These are phyloP conservation scores for Fusarium anthophilum DNA, from an alignment of 2,329 filamentous ascomycete species.

Conservation along the genomic window DNA sequence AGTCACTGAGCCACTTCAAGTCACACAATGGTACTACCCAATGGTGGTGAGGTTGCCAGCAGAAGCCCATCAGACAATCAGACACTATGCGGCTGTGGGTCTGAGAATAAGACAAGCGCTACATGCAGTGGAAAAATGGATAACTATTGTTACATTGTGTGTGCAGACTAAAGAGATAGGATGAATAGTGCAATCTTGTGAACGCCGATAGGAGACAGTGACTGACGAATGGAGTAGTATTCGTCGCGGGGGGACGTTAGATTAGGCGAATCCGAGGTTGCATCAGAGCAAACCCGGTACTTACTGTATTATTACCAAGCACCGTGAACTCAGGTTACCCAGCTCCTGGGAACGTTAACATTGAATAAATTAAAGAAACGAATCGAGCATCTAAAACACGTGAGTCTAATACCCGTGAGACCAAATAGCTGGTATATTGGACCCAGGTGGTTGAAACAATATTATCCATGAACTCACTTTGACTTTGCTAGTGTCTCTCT, in stretches of 20 bases:
- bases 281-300: not conserved
- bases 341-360: not conserved
- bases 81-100: not conserved
- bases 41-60: not conserved
- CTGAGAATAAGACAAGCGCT: not conserved
- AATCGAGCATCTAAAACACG: not conserved
- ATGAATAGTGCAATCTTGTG: not conserved
- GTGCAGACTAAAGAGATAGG: not conserved
- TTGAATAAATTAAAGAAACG: not conserved
- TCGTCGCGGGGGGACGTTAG: not conserved
- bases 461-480: not conserved
- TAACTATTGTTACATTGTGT: not conserved
- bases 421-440: not conserved
- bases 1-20: not conserved
- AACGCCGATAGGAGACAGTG: not conserved
- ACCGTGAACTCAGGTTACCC: not conserved
- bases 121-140: not conserved
- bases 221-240: not conserved
- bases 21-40: not conserved
- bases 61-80: too few relatives aligned
- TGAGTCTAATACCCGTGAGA: not conserved
- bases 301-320: not conserved
- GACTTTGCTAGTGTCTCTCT: not conserved
- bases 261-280: constrained; percentile 4
- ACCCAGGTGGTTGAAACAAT: not conserved